phyloP scores from a whole-genome alignment of 2,329 filamentous ascomycete species.

The Ophiocordyceps camponoti-rufipedis region DNA sequence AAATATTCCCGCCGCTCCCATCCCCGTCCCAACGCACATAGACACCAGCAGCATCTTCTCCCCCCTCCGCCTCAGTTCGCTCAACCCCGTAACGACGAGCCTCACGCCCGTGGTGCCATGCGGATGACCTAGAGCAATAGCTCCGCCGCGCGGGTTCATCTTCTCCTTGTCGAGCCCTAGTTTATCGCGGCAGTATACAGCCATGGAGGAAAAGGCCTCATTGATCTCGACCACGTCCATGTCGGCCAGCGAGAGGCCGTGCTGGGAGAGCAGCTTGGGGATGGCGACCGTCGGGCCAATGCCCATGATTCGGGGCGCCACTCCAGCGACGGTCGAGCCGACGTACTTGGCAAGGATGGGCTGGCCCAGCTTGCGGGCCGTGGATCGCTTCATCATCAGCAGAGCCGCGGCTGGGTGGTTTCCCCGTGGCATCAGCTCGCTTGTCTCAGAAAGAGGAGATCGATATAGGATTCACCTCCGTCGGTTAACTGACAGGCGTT shows the following conservation, averaged over 20 bases:
- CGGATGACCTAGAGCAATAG: conserved; percentile 69
- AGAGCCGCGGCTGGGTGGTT: conserved; percentile 51
- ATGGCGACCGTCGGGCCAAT: conserved; percentile 63
- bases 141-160: conserved; percentile 67
- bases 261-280: conserved; percentile 68
- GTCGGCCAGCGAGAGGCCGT: conserved; percentile 61
- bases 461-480: conserved; percentile 35
- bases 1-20: not conserved
- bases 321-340: conserved; percentile 74
- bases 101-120: conserved; percentile 61
- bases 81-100: conserved; percentile 79
- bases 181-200: conserved; percentile 71
- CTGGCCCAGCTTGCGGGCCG: conserved; percentile 69
- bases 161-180: conserved; percentile 55
- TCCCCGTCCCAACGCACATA: conserved; percentile 62
- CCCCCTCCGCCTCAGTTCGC: conserved; percentile 65
- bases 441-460: too few relatives aligned
- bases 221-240: conserved; percentile 88
- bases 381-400: conserved; percentile 86
- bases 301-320: conserved; percentile 91
- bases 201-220: conserved; percentile 96
- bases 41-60: conserved; percentile 85
- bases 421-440: too few relatives aligned
- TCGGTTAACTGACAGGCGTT: conserved; percentile 94
- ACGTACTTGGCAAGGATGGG: conserved; percentile 92